phyloP scores from a whole-genome alignment of 176 grass and related monocot genomes.

The Rhynchospora breviuscula region DNA sequence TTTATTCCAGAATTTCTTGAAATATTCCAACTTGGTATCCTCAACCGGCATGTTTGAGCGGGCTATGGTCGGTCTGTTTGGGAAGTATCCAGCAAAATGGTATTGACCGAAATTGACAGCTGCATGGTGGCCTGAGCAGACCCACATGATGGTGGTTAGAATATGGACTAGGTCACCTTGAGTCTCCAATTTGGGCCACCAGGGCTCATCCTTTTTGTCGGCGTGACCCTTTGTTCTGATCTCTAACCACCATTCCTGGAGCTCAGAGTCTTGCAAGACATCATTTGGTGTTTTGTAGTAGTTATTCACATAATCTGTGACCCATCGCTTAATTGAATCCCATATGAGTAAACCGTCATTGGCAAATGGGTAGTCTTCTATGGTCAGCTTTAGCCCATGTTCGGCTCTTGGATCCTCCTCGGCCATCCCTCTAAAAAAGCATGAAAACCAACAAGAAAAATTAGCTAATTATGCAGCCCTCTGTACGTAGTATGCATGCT shows the following conservation, averaged over 20 bases:
- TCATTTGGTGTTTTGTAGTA: conserved; percentile 25
- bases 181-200: conserved; percentile 52
- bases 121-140: conserved; percentile 54
- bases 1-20: conserved; percentile 10
- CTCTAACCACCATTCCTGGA: conserved; percentile 63
- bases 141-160: conserved; percentile 57
- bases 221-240: conserved; percentile 53
- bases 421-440: conserved; percentile 48
- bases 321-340: conserved; percentile 45
- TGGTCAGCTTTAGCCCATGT: conserved; percentile 34
- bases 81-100: conserved; percentile 55
- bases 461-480: background rate
- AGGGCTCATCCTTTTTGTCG: conserved; percentile 49
- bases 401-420: conserved; percentile 26
- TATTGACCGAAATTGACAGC: conserved; percentile 79
- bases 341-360: conserved; percentile 54
- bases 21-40: background rate
- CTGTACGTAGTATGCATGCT: too few species aligned
- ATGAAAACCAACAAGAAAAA: background rate
- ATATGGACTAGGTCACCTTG: conserved; percentile 31
- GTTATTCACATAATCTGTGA: conserved; percentile 25
- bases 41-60: conserved; percentile 48
- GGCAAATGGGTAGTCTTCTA: conserved; percentile 73
- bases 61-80: conserved; percentile 51
- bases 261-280: conserved; percentile 37